A percentile compares a stretch with the other conserved stretches of the same genome.
phyloP scores from a whole-genome alignment of 2,329 filamentous ascomycete species.

The Xylariaceae sp. region DNA sequence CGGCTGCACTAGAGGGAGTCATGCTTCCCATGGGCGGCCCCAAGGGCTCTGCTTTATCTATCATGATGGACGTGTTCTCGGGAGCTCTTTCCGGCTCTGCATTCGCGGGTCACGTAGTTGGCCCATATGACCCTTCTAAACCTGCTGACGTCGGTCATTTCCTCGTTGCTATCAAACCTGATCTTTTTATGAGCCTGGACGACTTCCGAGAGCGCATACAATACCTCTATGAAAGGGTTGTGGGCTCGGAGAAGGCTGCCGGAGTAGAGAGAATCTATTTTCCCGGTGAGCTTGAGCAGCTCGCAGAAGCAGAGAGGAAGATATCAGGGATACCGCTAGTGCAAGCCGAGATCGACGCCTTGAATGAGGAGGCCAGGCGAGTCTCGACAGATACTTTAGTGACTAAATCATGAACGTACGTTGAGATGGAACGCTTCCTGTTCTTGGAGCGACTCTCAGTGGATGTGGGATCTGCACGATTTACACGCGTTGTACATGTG shows the following conservation, averaged over 20 bases:
- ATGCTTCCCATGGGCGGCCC: slow-evolving; percentile 86
- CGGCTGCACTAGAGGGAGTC: slow-evolving; percentile 66
- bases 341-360: slow-evolving; percentile 50
- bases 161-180: slow-evolving; percentile 67
- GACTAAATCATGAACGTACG: slow-evolving; percentile 14
- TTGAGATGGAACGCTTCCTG: too few relatives aligned
- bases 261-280: slow-evolving; percentile 59
- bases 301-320: slow-evolving; percentile 47
- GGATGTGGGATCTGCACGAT: too few relatives aligned
- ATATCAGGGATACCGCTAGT: slow-evolving; percentile 57
- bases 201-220: slow-evolving; percentile 64
- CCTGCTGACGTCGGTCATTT: slow-evolving; percentile 73
- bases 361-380: slow-evolving; percentile 50
- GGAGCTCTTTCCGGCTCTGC: slow-evolving; percentile 73
- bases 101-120: slow-evolving; percentile 72
- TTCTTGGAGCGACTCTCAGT: too few relatives aligned
- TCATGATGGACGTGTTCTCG: slow-evolving; percentile 90
- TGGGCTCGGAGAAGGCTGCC: slow-evolving; percentile 49
- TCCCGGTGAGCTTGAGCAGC: slow-evolving; percentile 59
- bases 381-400: slow-evolving; percentile 32
- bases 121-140: slow-evolving; percentile 68
- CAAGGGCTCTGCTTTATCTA: slow-evolving; percentile 70
- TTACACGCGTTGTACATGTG: too few relatives aligned
- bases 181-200: slow-evolving; percentile 67
- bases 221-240: slow-evolving; percentile 50